phyloP scores from a whole-genome alignment of 352 stramenopile species.

The Plasmopara muralis region DNA sequence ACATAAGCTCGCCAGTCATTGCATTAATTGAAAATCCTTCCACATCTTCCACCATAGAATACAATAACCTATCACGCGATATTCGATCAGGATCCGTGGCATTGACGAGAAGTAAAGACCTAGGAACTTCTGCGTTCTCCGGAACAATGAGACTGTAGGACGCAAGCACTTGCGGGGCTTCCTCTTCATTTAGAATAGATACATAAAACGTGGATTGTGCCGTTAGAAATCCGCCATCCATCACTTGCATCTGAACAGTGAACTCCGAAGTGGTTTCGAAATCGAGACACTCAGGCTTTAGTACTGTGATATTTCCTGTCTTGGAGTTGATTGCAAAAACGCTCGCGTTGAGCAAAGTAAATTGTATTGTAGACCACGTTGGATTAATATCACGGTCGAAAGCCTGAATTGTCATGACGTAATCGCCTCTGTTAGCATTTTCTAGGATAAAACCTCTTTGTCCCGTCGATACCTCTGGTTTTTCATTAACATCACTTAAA shows the following conservation, averaged over 20 bases:
- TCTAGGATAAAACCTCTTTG: conserved; percentile 20
- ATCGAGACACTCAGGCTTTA: conserved; percentile 11
- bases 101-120: conserved; percentile 34
- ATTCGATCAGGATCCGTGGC: conserved; percentile 38
- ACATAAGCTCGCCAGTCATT: conserved; percentile 12
- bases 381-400: conserved; percentile 12
- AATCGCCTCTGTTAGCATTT: conserved; percentile 6
- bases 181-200: conserved; percentile 21
- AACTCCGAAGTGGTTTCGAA: conserved; percentile 18
- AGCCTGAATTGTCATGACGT: conserved; percentile 10
- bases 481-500: conserved; percentile 19
- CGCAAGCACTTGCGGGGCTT: conserved; percentile 7
- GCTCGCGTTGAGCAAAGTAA: conserved; percentile 9
- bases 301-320: conserved; percentile 11
- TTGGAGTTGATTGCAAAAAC: conserved; percentile 11
- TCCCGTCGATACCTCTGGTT: conserved; percentile 3
- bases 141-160: conserved; percentile 1
- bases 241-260: conserved; percentile 11
- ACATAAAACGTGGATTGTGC: conserved; percentile 11
- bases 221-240: conserved; percentile 15
- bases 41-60: conserved; percentile 9
- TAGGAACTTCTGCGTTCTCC: conserved; percentile 38
- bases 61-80: conserved; percentile 27
- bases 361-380: conserved; percentile 15
- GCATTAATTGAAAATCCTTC: conserved; percentile 11